Percentiles rank a stretch among this genome's conserved stretches.
phyloP scores from a whole-genome alignment of 1,284 basidiomycete genomes.

The Apiotrichum brassicae region DNA sequence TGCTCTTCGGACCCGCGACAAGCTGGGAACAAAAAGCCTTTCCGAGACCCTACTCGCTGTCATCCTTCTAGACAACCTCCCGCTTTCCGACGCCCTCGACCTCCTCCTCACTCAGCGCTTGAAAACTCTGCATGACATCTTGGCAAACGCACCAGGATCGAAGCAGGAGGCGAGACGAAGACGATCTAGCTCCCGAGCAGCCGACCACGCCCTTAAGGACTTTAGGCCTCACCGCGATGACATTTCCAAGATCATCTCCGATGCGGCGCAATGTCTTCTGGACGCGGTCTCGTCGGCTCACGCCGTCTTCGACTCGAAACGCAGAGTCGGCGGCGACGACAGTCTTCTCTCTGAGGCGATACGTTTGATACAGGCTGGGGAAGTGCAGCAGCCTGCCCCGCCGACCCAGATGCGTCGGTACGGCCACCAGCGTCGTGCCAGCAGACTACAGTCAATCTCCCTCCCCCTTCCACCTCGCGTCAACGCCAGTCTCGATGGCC shows the following conservation, averaged over 20 bases:
- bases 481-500: slow-evolving; percentile 22
- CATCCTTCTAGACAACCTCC: slow-evolving; percentile 73
- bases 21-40: slow-evolving; percentile 52
- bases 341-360: slow-evolving; percentile 40
- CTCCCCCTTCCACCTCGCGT: slow-evolving; percentile 25
- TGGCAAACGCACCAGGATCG: slow-evolving; percentile 16
- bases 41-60: slow-evolving; percentile 71
- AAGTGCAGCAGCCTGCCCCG: slow-evolving; percentile 11
- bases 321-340: slow-evolving; percentile 11
- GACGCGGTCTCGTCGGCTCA: slow-evolving; percentile 30
- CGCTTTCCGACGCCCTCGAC: slow-evolving; percentile 62
- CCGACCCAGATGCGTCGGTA: slow-evolving; percentile 10
- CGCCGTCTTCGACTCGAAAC: slow-evolving; percentile 27
- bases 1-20: slow-evolving; percentile 55
- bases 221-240: slow-evolving; percentile 19
- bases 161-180: background rate
- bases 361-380: slow-evolving; percentile 37
- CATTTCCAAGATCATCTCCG: slow-evolving; percentile 28
- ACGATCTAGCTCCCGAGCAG: slow-evolving; percentile 4
- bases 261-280: slow-evolving; percentile 32
- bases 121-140: slow-evolving; percentile 54
- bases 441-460: slow-evolving; percentile 41
- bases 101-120: slow-evolving; percentile 66
- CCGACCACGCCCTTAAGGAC: background rate
- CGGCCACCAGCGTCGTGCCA: slow-evolving; percentile 32